Evolutionary conservation across 176 grass and related monocot species (phyloP), one percentile per base, ranked within the genome.

Genomic region (Ampelocalamus luodianensis): DNA sequence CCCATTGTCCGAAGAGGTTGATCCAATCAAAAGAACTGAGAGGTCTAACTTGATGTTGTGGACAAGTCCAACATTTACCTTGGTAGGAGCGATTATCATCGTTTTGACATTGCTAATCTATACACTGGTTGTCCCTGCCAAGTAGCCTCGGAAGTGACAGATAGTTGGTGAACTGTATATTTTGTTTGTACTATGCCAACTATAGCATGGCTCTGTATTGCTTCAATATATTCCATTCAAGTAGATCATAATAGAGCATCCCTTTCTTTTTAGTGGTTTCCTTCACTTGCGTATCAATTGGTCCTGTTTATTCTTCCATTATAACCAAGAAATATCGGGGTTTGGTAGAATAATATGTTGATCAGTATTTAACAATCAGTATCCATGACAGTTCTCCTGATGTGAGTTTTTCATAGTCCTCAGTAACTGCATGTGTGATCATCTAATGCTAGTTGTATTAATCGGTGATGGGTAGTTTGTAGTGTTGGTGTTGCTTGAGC

Each of bases 21-120:
- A 96, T 87, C 97, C 93, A 54, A 94, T 96, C 85, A 96, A 92
- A 85, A 96, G 90, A 92, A 92, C 90, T 10, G 93, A 99, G 85
- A 91, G 92, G 55, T 88, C 92, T 23, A 94, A 96, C 80, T 86
- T 99, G 51, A 89, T 86, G 92, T 11, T 96, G 12, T 99, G 92
- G 97, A 96, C 93, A 55, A 99, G 97, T 82, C 90, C 97, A 45
- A 89, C 22, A 49, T 99, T 99, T 90, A 96, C 97, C 61, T 80
- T 99, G n/a, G 88, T 80, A 44, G 92, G 90, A 39, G 97, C 93
- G 0, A 94, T 99, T 76, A 44, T 92, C 65, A 86, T 99, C 36
- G 68, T 96, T 61, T 91, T 87, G 5, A 85, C 93, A 88, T 90
- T 96, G 60, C 84, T 96, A 75, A 84, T 94, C 14, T 99, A 96